phyloP scores from a whole-genome alignment of 192 early-diverging fungal species.

The Thamnidium elegans region DNA sequence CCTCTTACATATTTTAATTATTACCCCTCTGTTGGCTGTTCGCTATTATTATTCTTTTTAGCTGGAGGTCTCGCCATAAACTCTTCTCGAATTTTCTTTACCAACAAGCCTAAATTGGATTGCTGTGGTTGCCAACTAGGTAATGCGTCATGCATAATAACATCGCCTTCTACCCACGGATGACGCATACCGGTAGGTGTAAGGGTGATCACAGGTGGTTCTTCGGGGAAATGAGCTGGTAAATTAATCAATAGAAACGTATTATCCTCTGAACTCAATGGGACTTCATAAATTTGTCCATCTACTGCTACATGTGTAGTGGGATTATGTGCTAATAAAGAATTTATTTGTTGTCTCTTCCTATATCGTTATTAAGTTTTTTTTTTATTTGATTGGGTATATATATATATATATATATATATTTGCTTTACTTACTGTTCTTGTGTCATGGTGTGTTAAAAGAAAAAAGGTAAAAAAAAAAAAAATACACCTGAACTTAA shows the following conservation, averaged over 20 bases:
- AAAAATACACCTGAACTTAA: no score
- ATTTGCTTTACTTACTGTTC: no score
- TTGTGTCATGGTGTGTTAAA: no score
- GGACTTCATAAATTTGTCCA: conserved; percentile 33
- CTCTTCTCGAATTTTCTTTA: conserved; percentile 54
- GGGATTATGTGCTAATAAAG: conserved; percentile 28
- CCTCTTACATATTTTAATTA: no score
- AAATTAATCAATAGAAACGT: conserved; percentile 41
- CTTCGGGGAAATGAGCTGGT: conserved; percentile 50
- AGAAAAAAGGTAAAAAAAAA: no score
- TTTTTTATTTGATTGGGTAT: background rate
- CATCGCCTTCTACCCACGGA: conserved; percentile 50
- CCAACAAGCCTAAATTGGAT: conserved; percentile 47
- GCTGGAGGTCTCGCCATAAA: conserved; percentile 37
- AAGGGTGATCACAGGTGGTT: conserved; percentile 51
- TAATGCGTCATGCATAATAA: conserved; percentile 48
- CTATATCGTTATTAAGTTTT: conserved; percentile 1
- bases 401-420: no score
- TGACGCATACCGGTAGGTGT: conserved; percentile 46
- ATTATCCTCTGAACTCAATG: conserved; percentile 13
- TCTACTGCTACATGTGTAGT: conserved; percentile 23
- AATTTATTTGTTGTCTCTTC: conserved; percentile 35
- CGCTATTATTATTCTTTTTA: conserved; percentile 13
- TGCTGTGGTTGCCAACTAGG: conserved; percentile 33
- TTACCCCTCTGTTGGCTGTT: background rate